phyloP scores from a whole-genome alignment of 2,329 filamentous ascomycete genomes.

The Plenodomus lindquistii region DNA sequence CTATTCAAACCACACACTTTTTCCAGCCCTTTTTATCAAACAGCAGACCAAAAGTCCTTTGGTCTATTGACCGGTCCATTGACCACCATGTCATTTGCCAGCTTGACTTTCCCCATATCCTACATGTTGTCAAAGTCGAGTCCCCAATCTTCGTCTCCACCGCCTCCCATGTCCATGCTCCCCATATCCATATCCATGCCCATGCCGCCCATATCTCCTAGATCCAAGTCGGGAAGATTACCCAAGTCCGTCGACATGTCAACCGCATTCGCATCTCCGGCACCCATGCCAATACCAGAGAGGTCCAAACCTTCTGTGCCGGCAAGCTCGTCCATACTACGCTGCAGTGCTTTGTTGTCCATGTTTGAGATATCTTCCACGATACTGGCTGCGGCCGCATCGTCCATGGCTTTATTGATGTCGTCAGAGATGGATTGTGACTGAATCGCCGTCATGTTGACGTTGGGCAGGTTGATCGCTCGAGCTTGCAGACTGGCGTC shows the following conservation, averaged over 20 bases:
- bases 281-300: constrained; percentile 35
- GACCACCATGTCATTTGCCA: no score
- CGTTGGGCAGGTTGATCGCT: constrained; percentile 32
- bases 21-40: not conserved
- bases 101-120: constrained; percentile 1
- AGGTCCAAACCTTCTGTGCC: constrained; percentile 33
- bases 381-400: constrained; percentile 38
- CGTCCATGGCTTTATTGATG: constrained; percentile 42
- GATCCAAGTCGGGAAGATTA: constrained; percentile 31
- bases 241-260: constrained; percentile 30
- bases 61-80: not conserved
- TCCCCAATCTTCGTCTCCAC: constrained; percentile 45
- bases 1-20: no score
- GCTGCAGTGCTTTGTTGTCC: constrained; percentile 40
- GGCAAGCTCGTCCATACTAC: constrained; percentile 36
- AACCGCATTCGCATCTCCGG: constrained; percentile 20
- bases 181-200: constrained; percentile 32
- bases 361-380: constrained; percentile 34
- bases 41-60: not conserved
- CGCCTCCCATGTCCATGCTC: constrained; percentile 32
- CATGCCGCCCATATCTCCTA: constrained; percentile 37
- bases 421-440: constrained; percentile 32
- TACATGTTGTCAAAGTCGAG: constrained; percentile 49
- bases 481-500: constrained; percentile 28
- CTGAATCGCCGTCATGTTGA: constrained; percentile 34